phyloP scores from a whole-genome alignment of 441 rosid genomes.

The Rhodomyrtus psidioides region DNA sequence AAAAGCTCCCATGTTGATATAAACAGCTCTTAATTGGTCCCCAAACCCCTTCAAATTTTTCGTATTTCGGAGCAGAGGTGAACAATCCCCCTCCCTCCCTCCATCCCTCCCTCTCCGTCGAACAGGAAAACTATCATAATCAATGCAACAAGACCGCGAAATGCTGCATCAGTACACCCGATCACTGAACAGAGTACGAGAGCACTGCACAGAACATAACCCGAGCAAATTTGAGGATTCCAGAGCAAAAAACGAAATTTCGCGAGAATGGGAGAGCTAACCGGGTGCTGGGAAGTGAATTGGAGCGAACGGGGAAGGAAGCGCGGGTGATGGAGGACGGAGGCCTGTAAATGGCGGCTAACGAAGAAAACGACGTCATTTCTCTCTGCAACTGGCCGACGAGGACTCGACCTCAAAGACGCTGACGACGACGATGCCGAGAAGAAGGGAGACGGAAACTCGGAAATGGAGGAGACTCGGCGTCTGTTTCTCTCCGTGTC shows the following conservation, averaged over 20 bases:
- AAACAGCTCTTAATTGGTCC: not conserved
- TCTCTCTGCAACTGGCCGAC: not conserved
- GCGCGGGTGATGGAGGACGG: slow-evolving; percentile 22
- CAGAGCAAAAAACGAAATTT: not conserved
- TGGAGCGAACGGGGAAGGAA: slow-evolving; percentile 27
- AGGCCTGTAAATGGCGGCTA: slow-evolving; percentile 23
- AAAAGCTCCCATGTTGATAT: not conserved
- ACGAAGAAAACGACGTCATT: slow-evolving; percentile 32
- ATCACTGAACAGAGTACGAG: not conserved
- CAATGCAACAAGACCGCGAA: not conserved
- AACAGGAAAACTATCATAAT: not conserved
- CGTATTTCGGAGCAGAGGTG: not conserved
- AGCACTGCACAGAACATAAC: not conserved
- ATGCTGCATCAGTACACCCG: not conserved
- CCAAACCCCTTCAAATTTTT: not conserved
- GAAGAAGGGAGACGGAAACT: not conserved
- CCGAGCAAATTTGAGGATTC: not conserved
- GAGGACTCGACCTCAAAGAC: not conserved
- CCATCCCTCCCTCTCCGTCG: not conserved
- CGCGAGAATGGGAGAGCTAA: slow-evolving; percentile 10
- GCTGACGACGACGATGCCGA: not conserved
- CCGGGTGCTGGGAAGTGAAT: slow-evolving; percentile 32
- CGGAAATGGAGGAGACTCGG: not conserved
- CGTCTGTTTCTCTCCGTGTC: not conserved
- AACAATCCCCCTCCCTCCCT: not conserved